A percentile compares a stretch with the other conserved stretches of the same genome.
These are phyloP conservation scores for Xylariales sp. DNA, from an alignment of 2,329 filamentous ascomycete species.

Conservation along the genomic window DNA sequence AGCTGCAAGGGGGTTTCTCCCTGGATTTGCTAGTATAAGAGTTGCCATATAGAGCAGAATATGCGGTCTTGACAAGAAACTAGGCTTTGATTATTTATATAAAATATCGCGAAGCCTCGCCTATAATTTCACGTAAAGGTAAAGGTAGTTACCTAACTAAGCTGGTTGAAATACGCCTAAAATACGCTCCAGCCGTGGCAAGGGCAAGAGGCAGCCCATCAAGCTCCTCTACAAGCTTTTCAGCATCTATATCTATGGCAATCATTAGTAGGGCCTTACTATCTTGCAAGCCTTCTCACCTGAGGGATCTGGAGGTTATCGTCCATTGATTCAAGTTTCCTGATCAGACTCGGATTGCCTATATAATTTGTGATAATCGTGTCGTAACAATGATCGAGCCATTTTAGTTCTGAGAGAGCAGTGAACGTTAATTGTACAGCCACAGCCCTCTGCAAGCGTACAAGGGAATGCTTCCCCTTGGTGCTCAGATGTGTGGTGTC, in stretches of 20 bases:
- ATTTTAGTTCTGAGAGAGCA: too few species aligned
- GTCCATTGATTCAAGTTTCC: slow-evolving; percentile 25
- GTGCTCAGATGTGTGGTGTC: too few species aligned
- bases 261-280: slow-evolving; percentile 18
- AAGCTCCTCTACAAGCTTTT: slow-evolving; percentile 28
- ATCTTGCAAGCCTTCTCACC: slow-evolving; percentile 16
- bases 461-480: too few species aligned
- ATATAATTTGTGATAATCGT: slow-evolving; percentile 27
- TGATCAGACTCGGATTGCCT: slow-evolving; percentile 26
- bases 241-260: slow-evolving; percentile 23
- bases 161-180: slow-evolving; percentile 31
- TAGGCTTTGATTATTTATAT: slow-evolving; percentile 23
- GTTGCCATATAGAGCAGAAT: slow-evolving; percentile 33
- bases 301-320: slow-evolving; percentile 27
- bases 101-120: too few species aligned
- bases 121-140: slow-evolving; percentile 35
- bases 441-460: too few species aligned
- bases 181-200: slow-evolving; percentile 39
- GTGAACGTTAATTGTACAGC: too few species aligned
- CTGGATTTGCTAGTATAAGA: slow-evolving; percentile 33
- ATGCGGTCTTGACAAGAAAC: slow-evolving; percentile 27
- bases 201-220: slow-evolving; percentile 43
- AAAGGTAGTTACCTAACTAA: slow-evolving; percentile 33
- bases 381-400: slow-evolving; percentile 39
- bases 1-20: slow-evolving; percentile 17